Percentiles rank a stretch among this genome's conserved stretches.
Evolutionary conservation across 2,329 filamentous ascomycete genomes (phyloP).

Genomic region (Fusarium decemcellulare): DNA sequence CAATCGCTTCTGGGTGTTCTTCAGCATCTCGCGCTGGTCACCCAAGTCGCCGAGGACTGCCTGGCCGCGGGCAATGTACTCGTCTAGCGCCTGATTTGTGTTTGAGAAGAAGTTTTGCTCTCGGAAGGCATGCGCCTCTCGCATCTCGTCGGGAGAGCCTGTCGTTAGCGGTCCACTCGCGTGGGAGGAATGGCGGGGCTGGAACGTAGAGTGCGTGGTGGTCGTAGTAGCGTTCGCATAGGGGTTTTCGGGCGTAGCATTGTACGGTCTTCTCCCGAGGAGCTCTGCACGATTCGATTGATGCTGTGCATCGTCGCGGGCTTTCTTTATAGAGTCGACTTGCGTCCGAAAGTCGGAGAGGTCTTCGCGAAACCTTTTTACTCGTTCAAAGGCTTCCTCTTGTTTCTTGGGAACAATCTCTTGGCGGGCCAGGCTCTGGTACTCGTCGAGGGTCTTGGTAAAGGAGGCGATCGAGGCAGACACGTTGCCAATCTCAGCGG

Average conservation of each 20-base stretch:
- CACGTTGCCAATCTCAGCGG: constrained; percentile 73
- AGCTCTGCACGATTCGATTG: constrained; percentile 81
- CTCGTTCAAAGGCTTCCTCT: constrained; percentile 87
- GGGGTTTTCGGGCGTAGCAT: constrained; percentile 90
- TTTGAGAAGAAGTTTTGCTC: constrained; percentile 90
- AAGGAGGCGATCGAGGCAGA: constrained; percentile 86
- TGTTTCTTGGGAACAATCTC: constrained; percentile 94
- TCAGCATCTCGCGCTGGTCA: constrained; percentile 93
- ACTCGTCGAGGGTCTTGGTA: constrained; percentile 92
- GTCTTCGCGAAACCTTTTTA: constrained; percentile 88
- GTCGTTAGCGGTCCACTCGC: constrained; percentile 49
- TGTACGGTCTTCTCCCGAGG: constrained; percentile 85
- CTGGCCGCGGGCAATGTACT: constrained; percentile 92
- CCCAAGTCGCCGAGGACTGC: constrained; percentile 91
- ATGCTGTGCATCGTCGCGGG: constrained; percentile 81
- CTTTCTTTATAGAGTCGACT: constrained; percentile 82
- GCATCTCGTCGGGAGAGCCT: constrained; percentile 73
- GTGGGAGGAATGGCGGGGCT: constrained; percentile 59
- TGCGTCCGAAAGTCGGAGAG: constrained; percentile 84
- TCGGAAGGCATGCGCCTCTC: constrained; percentile 87
- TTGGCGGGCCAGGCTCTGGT: constrained; percentile 85
- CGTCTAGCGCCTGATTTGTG: constrained; percentile 89
- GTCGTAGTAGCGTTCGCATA: constrained; percentile 74
- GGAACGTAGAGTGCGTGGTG: constrained; percentile 54
- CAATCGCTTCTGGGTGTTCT: constrained; percentile 90